Conservation (phyloP, 73 alveolate genomes). For the Tetrahymena elliotti region DNA sequence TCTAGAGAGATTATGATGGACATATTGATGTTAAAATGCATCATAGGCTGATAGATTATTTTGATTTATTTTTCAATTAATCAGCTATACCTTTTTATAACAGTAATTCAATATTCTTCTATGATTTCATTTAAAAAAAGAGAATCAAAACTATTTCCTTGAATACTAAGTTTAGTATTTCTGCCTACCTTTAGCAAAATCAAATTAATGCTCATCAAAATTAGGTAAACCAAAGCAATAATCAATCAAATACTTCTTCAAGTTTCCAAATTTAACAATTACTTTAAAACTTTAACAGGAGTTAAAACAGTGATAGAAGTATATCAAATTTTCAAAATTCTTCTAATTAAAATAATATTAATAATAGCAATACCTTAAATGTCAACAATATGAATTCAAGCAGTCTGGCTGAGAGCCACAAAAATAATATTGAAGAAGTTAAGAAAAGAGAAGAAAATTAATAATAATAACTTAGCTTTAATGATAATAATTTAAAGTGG, state of each 20-base stretch:
- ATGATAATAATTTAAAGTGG: too few species aligned
- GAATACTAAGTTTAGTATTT: background rate
- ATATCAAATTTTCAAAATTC: background rate
- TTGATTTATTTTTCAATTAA: background rate
- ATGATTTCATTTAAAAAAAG: background rate
- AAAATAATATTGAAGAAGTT: background rate
- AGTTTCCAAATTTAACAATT: background rate
- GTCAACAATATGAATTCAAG: background rate
- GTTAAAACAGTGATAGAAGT: background rate
- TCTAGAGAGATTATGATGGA: background rate
- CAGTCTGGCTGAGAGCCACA: background rate
- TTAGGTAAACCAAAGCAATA: background rate
- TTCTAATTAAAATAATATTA: too few species aligned
- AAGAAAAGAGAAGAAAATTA: background rate
- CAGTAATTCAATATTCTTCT: background rate
- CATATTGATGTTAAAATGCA: background rate
- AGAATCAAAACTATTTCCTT: background rate
- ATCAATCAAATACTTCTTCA: background rate
- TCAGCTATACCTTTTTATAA: background rate
- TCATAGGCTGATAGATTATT: background rate
- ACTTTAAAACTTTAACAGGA: background rate
- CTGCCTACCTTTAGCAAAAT: background rate
- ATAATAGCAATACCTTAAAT: too few species aligned
- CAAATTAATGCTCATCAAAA: background rate
- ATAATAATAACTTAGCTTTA: too few species aligned